These are phyloP conservation scores for Acer yangbiense DNA, from an alignment of 345 rosid species.

Conservation along the genomic window DNA sequence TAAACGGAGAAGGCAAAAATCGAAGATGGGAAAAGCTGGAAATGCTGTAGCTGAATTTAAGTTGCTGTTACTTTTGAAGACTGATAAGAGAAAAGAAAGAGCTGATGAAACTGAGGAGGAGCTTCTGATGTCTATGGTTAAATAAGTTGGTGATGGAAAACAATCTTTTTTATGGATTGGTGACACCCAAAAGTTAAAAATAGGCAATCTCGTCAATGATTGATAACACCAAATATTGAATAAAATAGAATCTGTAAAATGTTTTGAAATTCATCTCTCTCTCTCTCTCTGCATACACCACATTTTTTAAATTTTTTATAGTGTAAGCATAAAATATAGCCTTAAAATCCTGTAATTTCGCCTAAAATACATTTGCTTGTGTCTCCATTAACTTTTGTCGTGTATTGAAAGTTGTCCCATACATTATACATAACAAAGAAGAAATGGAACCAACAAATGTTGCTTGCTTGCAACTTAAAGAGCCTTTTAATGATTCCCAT, in stretches of 20 bases:
- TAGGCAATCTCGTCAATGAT: constrained; percentile 15
- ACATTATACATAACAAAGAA: not conserved
- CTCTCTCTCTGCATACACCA: no score
- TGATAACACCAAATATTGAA: constrained; percentile 11
- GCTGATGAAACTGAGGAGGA: constrained; percentile 8
- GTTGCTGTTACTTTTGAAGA: not conserved
- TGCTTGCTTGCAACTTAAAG: no score
- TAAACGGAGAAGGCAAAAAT: not conserved
- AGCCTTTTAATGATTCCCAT: no score
- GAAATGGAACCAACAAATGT: not conserved
- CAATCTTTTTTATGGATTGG: constrained; percentile 10
- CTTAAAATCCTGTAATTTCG: no score
- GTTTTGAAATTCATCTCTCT: constrained; percentile 12
- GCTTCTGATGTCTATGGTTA: constrained; percentile 11
- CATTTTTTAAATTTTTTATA: not conserved
- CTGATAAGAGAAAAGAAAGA: not conserved
- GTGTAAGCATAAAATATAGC: not conserved
- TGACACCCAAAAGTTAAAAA: constrained; percentile 21
- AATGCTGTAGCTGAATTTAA: not conserved
- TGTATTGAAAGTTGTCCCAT: constrained; percentile 10
- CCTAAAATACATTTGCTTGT: no score
- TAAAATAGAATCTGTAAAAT: constrained; percentile 1
- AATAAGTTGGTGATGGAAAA: constrained; percentile 15
- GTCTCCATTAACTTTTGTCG: not conserved
- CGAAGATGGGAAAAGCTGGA: not conserved